These are phyloP conservation scores for Kluyveromyces sp. DNA, from an alignment of 1,139 yeast species.

Conservation along the genomic window DNA sequence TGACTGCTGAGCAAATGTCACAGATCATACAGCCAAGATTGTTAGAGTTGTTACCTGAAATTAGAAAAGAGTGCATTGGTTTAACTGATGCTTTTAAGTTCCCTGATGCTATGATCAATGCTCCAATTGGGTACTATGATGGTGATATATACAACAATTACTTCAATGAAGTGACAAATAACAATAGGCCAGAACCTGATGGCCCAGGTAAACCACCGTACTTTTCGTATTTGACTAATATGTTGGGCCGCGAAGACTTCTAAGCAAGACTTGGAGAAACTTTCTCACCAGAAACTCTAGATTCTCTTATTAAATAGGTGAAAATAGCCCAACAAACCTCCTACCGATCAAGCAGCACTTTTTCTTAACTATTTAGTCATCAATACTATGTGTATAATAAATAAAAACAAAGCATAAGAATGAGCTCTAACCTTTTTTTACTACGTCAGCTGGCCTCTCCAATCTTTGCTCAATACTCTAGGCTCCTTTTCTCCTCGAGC, in stretches of 20 bases:
- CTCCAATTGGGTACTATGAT: slow-evolving; percentile 76
- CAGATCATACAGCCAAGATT: slow-evolving; percentile 38
- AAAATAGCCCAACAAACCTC: no score
- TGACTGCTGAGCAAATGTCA: slow-evolving; percentile 41
- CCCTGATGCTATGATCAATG: slow-evolving; percentile 76
- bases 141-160: slow-evolving; percentile 86
- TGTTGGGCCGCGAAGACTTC: slow-evolving; percentile 44
- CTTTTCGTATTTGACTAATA: slow-evolving; percentile 40
- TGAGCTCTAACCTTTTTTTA: no score
- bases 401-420: no score
- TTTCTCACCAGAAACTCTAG: slow-evolving; percentile 36
- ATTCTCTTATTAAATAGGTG: slow-evolving; percentile 27
- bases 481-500: no score
- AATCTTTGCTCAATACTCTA: no score
- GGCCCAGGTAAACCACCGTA: slow-evolving; percentile 55
- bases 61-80: slow-evolving; percentile 70
- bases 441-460: no score
- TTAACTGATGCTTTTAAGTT: slow-evolving; percentile 86
- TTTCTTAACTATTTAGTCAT: no score
- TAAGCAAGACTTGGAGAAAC: slow-evolving; percentile 45
- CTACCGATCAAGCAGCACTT: no score
- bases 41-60: slow-evolving; percentile 38
- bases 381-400: no score
- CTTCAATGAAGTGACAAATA: slow-evolving; percentile 41
- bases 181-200: slow-evolving; percentile 36